Conservation (phyloP, 768 basidiomycete species). For the Mycena olivaceomarginata region DNA sequence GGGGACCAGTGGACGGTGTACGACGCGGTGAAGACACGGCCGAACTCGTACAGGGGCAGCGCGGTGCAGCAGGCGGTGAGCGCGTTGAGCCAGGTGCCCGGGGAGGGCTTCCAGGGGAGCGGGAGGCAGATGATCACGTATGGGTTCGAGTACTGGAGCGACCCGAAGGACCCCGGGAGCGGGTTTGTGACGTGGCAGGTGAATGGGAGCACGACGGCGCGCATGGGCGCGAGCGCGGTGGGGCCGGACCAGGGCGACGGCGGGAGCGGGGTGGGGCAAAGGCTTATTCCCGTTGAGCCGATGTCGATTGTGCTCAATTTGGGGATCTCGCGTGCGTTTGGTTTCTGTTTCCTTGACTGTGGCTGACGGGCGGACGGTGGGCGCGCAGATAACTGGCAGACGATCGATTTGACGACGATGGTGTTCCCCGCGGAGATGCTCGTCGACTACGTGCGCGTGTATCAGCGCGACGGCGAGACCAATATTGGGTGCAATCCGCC, state of each 20-base stretch:
- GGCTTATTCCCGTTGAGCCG: slow-evolving; percentile 77
- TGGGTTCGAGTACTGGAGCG: slow-evolving; percentile 86
- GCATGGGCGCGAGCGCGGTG: slow-evolving; percentile 73
- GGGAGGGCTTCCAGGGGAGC: slow-evolving; percentile 75
- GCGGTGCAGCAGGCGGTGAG: slow-evolving; percentile 78
- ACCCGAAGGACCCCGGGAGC: slow-evolving; percentile 70
- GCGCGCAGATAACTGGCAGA: slow-evolving; percentile 71
- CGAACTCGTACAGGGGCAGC: slow-evolving; percentile 69
- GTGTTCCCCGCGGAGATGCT: slow-evolving; percentile 82
- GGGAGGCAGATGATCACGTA: slow-evolving; percentile 71
- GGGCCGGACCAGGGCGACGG: slow-evolving; percentile 58
- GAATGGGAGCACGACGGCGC: slow-evolving; percentile 69
- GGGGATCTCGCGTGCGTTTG: slow-evolving; percentile 72
- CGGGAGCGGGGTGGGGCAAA: slow-evolving; percentile 73
- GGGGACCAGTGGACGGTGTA: slow-evolving; percentile 60
- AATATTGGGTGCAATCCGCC: slow-evolving; percentile 83
- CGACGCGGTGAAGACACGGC: slow-evolving; percentile 53
- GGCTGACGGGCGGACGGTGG: neutral
- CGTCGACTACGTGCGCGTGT: slow-evolving; percentile 89
- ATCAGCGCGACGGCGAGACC: slow-evolving; percentile 74
- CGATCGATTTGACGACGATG: slow-evolving; percentile 72
- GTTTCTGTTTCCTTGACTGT: neutral
- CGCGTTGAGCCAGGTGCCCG: slow-evolving; percentile 66
- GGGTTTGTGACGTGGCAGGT: slow-evolving; percentile 89
- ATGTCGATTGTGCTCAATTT: slow-evolving; percentile 78